Conservation (phyloP, 345 rosid genomes). For the Corymbia maculata region DNA sequence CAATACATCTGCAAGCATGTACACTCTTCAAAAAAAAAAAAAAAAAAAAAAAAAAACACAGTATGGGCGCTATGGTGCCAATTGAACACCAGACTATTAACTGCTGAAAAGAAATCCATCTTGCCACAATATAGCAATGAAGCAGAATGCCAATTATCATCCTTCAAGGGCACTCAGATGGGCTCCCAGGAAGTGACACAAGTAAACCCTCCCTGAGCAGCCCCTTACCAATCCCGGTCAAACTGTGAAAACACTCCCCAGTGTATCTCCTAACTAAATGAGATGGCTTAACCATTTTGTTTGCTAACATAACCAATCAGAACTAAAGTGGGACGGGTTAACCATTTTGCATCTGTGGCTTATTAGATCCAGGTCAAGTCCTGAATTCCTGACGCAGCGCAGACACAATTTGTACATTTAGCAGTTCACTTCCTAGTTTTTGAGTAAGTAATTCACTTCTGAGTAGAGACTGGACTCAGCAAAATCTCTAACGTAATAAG, state of each 20-base stretch:
- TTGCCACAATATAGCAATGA: neutral
- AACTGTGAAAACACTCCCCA: neutral
- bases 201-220: neutral
- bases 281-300: neutral
- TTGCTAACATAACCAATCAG: neutral
- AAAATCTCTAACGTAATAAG: neutral
- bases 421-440: neutral
- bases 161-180: neutral
- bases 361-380: neutral
- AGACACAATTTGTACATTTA: neutral
- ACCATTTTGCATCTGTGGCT: neutral
- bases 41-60: neutral
- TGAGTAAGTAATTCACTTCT: neutral
- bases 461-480: neutral
- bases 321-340: neutral
- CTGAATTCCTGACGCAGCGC: neutral
- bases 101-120: neutral
- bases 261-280: neutral
- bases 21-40: neutral
- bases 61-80: neutral
- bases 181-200: neutral
- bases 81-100: neutral
- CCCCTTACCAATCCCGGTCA: neutral
- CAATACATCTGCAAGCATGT: neutral
- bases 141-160: neutral